A percentile compares a stretch with the other conserved stretches of the same genome.
phyloP scores from a whole-genome alignment of 176 grass and related monocot species.

The Oryza glumipatula region DNA sequence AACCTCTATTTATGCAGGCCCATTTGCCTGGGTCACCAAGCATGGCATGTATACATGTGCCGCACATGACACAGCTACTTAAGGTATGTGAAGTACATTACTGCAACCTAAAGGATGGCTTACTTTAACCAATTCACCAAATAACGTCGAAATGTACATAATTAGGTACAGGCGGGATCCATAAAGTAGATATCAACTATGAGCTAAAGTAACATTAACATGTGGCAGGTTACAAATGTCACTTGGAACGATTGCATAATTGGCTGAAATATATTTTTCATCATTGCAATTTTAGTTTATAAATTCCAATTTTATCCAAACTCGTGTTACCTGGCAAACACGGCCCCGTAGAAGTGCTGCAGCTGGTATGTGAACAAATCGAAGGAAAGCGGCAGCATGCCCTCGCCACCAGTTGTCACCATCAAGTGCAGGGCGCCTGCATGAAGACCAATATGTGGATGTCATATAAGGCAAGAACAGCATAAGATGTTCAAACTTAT shows the following conservation, averaged over 20 bases:
- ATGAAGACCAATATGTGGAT: slow-evolving; percentile 26
- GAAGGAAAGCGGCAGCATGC: slow-evolving; percentile 91
- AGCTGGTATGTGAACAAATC: slow-evolving; percentile 82
- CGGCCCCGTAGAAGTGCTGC: slow-evolving; percentile 74
- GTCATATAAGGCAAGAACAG: slow-evolving; percentile 28
- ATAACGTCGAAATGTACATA: neutral
- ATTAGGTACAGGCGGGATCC: slow-evolving; percentile 13
- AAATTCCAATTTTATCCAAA: neutral
- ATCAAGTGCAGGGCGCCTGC: slow-evolving; percentile 90
- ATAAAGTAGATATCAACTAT: neutral
- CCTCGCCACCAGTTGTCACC: slow-evolving; percentile 99
- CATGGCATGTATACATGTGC: neutral
- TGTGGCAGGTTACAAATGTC: neutral
- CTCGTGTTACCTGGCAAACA: slow-evolving; percentile 70
- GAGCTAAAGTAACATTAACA: slow-evolving; percentile 23
- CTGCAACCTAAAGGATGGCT: slow-evolving; percentile 22
- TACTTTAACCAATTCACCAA: slow-evolving; percentile 22
- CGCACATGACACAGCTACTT: neutral
- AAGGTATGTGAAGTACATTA: slow-evolving; percentile 20
- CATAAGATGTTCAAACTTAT: slow-evolving; percentile 25
- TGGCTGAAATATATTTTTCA: slow-evolving; percentile 22
- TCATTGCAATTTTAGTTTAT: slow-evolving; percentile 20
- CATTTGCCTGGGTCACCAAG: neutral
- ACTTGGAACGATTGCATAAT: slow-evolving; percentile 5
- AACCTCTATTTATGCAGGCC: neutral